Base-by-base conservation (phyloP, 73 alveolate species). In the Paramecium sonneborni region DNA sequence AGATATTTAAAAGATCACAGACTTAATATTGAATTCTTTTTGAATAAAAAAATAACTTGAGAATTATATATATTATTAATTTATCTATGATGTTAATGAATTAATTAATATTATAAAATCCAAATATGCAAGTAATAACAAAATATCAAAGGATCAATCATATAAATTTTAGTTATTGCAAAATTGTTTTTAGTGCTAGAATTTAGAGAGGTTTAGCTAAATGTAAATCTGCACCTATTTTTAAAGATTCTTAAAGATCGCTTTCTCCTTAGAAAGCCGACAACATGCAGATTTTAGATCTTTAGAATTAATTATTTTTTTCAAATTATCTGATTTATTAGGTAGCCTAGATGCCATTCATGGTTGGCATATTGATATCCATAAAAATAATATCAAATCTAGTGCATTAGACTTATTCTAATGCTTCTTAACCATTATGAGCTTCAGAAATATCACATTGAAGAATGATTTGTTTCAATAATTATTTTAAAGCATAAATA, bases 321-420 rank as follows among this genome's bases (percentile, higher is more conserved):
- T 79, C 70, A 21, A 24, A 70, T 5, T 62, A 20, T n/a, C 94
- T 88, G 37, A 88, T 88, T 37, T 38, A 26, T 88, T 69, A 18
- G 46, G 84, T 88, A 23, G 94, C 58, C 44, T 88, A 11, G n/a
- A 69, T 26, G 12, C 94, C 94, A 88, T 88, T 79, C 85, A 88
- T 70, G 9, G 21, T 55, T 11, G 94, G 94, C 94, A 88, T 88
- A 70, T 43, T 41, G 43, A 88, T 28, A 41, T 88, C 94, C 94
- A 88, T 88, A 70, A 88, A 88, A 23, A 88, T 72, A 21, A 88
- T 72, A 70, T 88, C 94, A 88, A 23, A 88, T 9, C 55, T 88
- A 7, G 8, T 43, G 21, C 18, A 3, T 18, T 88, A n/a, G 18
- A 88, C 82, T 70, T 70, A 43, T 14, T 88, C 67, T 15, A 88